Evolutionary conservation across 805 yeast species (phyloP).

Genomic region (Debaryomyces prosopidis): DNA sequence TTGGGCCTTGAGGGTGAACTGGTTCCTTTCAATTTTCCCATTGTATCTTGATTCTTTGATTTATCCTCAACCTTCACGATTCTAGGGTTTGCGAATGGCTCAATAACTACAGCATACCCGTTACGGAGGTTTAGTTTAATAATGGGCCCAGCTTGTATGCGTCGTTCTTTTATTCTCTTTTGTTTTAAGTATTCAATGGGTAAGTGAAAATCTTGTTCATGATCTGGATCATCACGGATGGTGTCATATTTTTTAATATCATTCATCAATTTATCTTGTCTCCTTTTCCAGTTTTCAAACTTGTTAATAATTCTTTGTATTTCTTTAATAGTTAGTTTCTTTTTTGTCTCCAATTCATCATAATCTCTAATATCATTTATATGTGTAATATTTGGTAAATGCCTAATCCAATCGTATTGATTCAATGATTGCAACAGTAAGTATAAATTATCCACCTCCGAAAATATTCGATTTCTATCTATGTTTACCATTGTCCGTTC

Average conservation of each 20-base stretch:
- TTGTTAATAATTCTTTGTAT: slow-evolving; percentile 37
- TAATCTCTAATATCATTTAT: slow-evolving; percentile 49
- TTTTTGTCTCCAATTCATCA: slow-evolving; percentile 53
- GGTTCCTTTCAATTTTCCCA: neutral
- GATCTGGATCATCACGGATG: slow-evolving; percentile 12
- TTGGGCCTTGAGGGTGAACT: neutral
- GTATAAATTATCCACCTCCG: slow-evolving; percentile 57
- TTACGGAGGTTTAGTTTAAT: slow-evolving; percentile 37
- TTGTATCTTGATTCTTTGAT: neutral
- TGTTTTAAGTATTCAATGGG: slow-evolving; percentile 23
- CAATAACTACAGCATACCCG: slow-evolving; percentile 38
- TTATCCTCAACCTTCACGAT: slow-evolving; percentile 7
- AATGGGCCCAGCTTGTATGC: slow-evolving; percentile 32
- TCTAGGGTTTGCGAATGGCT: slow-evolving; percentile 35
- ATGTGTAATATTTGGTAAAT: slow-evolving; percentile 48
- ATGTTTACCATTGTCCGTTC: slow-evolving; percentile 59
- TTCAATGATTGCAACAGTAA: slow-evolving; percentile 41
- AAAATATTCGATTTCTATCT: slow-evolving; percentile 52
- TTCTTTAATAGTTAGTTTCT: slow-evolving; percentile 52
- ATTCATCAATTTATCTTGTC: slow-evolving; percentile 26
- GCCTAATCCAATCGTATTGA: slow-evolving; percentile 48
- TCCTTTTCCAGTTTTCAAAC: slow-evolving; percentile 38
- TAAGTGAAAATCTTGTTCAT: slow-evolving; percentile 26
- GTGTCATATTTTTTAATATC: slow-evolving; percentile 20
- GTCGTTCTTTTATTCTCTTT: slow-evolving; percentile 23